Percentiles rank a stretch among this genome's conserved stretches.
These are phyloP conservation scores for Populus pruinosa DNA, from an alignment of 345 rosid species.

Conservation along the genomic window DNA sequence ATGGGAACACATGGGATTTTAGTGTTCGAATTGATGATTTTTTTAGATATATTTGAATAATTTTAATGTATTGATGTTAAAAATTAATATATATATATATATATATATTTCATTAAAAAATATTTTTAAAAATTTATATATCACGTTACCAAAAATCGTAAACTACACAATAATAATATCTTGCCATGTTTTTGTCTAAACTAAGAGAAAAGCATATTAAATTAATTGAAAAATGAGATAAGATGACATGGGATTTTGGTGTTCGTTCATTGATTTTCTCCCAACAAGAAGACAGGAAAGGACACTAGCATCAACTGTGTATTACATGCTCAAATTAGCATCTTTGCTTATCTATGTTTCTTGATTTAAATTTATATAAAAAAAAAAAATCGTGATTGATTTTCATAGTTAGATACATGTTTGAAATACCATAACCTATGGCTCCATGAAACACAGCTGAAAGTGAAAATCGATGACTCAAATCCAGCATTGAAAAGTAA, in stretches of 20 bases:
- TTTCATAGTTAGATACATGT: too few species aligned
- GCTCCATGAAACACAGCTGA: neutral
- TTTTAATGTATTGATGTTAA: too few species aligned
- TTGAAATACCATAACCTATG: neutral
- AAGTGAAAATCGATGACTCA: neutral
- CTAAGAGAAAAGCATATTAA: neutral
- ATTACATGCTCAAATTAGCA: neutral
- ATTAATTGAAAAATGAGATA: neutral
- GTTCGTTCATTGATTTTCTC: neutral
- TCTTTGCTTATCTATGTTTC: neutral
- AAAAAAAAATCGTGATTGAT: too few species aligned
- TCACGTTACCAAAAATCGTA: too few species aligned
- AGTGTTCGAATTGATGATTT: too few species aligned
- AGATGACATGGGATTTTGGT: neutral
- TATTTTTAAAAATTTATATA: too few species aligned
- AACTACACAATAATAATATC: too few species aligned
- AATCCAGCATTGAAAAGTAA: neutral
- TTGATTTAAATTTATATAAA: neutral
- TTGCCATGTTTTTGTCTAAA: too few species aligned
- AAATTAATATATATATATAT: too few species aligned
- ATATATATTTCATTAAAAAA: too few species aligned
- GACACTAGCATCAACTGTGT: neutral
- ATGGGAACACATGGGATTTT: too few species aligned
- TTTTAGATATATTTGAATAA: too few species aligned
- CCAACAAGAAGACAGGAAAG: neutral